Evolutionary conservation across 1,284 basidiomycete species (phyloP).

Genomic region (Blastosporella zonata): DNA sequence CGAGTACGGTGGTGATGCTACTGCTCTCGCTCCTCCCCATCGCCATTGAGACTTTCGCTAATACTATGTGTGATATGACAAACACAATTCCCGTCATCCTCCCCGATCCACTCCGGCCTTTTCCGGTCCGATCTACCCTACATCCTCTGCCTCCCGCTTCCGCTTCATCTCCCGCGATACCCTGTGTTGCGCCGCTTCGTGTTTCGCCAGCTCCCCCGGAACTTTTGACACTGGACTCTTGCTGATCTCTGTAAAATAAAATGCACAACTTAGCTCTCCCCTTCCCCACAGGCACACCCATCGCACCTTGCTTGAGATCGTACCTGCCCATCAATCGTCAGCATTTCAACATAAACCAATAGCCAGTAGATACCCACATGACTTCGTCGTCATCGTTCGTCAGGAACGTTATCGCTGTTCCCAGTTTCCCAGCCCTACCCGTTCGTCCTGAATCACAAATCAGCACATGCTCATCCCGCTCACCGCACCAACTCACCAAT

Average conservation of each 20-base stretch:
- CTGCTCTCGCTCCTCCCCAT: background rate
- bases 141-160: slow-evolving; percentile 77
- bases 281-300: background rate
- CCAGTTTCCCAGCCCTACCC: slow-evolving; percentile 94
- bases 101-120: slow-evolving; percentile 7
- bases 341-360: slow-evolving; percentile 17
- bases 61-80: slow-evolving; percentile 11
- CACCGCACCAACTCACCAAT: slow-evolving; percentile 61
- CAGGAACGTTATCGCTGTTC: slow-evolving; percentile 92
- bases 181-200: slow-evolving; percentile 87
- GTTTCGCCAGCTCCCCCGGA: slow-evolving; percentile 80
- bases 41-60: background rate
- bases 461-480: slow-evolving; percentile 4
- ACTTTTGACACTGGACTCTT: slow-evolving; percentile 94
- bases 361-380: slow-evolving; percentile 63
- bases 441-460: slow-evolving; percentile 68
- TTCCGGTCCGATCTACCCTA: slow-evolving; percentile 35
- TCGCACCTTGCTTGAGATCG: slow-evolving; percentile 81
- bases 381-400: slow-evolving; percentile 96
- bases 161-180: slow-evolving; percentile 91
- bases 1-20: slow-evolving; percentile 9
- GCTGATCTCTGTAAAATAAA: slow-evolving; percentile 65
- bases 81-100: slow-evolving; percentile 10
- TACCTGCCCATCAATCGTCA: slow-evolving; percentile 51
- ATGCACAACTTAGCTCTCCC: background rate